Evolutionary conservation across 1,139 yeast genomes (phyloP), one percentile per base, ranked within the genome.

Genomic region (Suhomyces atakaporum): DNA sequence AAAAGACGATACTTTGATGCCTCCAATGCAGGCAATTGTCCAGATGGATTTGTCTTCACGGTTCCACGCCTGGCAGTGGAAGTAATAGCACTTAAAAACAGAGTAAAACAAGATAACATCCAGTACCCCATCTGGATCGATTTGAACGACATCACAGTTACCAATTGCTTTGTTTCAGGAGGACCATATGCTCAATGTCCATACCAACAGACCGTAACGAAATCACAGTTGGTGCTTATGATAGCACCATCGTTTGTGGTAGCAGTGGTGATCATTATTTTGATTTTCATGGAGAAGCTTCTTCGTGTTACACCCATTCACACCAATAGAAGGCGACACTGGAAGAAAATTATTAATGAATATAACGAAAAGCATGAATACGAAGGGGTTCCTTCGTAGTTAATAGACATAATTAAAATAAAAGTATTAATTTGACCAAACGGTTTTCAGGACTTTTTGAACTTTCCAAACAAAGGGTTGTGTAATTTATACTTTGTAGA

Each of bases 151-250:
- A 71, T 92, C 12, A 76, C 88, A 0, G 79, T 81, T 5, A 61
- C 74, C 12, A 75, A 79, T 37, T 90, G 98, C 56, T 90, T 94
- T 89, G 90, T 89, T 2, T 62, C 79, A 1, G 97, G 95, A 2
- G 96, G 96, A 0, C 80, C 90, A 0, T 73, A 77, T 43, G 83
- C 94, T 0, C 60, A 64, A 22, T 90, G 98, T 56, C 96, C 96
- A 0, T 90, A 89, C 54, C 78, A 77, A 40, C 66, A 63, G 35
- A 72, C 74, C 1, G 69, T 79, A 15, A 68, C 81, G 9, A 67
- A 67, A 26, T 68, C 79, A 33, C 77, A 77, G 38, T 81, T 86
- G 44, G 78, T 79, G 0, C 69, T 75, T 19, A 73, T 83, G 71
- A 64, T 89, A 25, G 75, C 86, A 0, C 89, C 95, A 0, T 78